phyloP scores from a whole-genome alignment of 306 rosid species.

The Astragalus glycyphyllos region DNA sequence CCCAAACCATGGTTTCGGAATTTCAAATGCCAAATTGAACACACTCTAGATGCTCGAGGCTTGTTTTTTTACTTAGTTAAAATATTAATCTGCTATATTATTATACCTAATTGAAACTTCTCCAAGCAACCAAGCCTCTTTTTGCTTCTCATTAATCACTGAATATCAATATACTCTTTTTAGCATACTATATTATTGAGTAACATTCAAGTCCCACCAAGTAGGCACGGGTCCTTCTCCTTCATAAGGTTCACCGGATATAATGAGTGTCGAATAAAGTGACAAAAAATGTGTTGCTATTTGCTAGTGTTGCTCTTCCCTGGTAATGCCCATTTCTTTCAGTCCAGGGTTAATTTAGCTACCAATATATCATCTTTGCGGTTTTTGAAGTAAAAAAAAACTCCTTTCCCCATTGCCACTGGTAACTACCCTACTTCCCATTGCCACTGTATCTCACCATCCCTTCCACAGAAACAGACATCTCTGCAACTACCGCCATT shows the following conservation, averaged over 20 bases:
- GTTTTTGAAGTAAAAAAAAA: no score
- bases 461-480: neutral
- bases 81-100: conserved; percentile 5
- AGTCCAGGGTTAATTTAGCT: neutral
- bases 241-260: neutral
- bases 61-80: conserved; percentile 10
- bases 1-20: conserved; percentile 6
- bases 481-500: neutral
- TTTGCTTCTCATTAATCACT: neutral
- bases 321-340: neutral
- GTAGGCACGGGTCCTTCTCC: neutral
- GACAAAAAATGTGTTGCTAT: neutral
- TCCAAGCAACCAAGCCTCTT: no score
- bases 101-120: conserved; percentile 15
- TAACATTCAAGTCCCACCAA: no score
- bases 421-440: neutral
- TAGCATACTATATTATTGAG: neutral
- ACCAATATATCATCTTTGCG: neutral
- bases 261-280: neutral
- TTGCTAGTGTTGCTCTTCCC: neutral
- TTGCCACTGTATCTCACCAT: neutral
- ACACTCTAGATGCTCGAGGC: conserved; percentile 27
- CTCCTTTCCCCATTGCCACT: neutral
- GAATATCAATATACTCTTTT: no score
- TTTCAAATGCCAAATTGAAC: conserved; percentile 19